These are phyloP conservation scores for Cystofilobasidium capitatum DNA, from an alignment of 768 basidiomycete genomes.

Conservation along the genomic window DNA sequence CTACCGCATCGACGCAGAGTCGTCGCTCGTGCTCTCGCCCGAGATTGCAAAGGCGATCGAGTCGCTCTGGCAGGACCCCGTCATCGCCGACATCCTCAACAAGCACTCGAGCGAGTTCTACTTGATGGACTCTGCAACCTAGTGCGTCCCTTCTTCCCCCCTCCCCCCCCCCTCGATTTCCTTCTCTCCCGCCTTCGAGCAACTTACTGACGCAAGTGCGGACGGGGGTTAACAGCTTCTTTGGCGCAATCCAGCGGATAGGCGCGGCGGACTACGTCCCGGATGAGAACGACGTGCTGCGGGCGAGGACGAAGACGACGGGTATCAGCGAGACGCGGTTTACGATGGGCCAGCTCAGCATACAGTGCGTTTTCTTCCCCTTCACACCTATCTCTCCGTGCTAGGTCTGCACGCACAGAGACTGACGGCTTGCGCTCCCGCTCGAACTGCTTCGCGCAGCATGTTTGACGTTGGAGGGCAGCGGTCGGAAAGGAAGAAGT, in stretches of 20 bases:
- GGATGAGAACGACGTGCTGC: conserved; percentile 72
- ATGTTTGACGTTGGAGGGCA: conserved; percentile 78
- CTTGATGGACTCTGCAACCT: conserved; percentile 86
- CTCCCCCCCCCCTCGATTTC: neutral
- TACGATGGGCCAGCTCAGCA: conserved; percentile 45
- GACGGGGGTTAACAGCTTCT: conserved; percentile 68
- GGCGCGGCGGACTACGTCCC: conserved; percentile 71
- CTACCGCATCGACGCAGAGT: conserved; percentile 41
- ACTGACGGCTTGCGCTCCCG: no score
- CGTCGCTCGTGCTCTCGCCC: conserved; percentile 34
- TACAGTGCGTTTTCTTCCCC: conserved; percentile 38
- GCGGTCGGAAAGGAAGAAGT: conserved; percentile 60
- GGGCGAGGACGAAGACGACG: conserved; percentile 78
- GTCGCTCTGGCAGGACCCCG: conserved; percentile 45
- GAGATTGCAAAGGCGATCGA: conserved; percentile 43
- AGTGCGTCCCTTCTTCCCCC: conserved; percentile 49
- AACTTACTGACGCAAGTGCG: neutral
- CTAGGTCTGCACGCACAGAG: neutral
- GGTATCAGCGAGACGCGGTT: conserved; percentile 81
- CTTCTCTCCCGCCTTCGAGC: neutral
- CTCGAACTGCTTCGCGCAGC: conserved; percentile 27
- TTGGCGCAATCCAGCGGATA: conserved; percentile 72
- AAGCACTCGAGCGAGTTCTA: conserved; percentile 58
- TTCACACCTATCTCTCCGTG: neutral
- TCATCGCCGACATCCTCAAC: conserved; percentile 44